Percentiles rank a stretch among this genome's conserved stretches.
Conservation (phyloP, 163 green algal genomes). For the Volvox carteri region DNA sequence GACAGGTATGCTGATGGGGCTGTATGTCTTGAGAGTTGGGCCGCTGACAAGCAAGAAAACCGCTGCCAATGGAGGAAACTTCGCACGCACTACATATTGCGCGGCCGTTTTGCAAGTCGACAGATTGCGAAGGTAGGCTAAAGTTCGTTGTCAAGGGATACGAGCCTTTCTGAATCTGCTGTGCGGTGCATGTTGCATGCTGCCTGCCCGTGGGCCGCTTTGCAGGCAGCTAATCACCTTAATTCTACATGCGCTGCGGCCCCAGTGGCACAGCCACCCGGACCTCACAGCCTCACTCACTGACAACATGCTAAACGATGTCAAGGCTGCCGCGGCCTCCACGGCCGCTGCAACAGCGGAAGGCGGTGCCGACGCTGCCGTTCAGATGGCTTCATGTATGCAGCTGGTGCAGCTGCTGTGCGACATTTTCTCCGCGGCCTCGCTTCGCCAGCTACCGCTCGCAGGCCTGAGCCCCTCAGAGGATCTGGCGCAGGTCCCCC, state of each 20-base stretch:
- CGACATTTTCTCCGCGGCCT: conserved; percentile 43
- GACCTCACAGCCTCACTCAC: conserved; percentile 33
- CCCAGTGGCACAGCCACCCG: conserved; percentile 53
- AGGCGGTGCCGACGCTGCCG: not conserved
- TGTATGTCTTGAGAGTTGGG: too few relatives aligned
- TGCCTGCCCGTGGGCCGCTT: not conserved
- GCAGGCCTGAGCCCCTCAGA: not conserved
- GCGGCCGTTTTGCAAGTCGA: too few relatives aligned
- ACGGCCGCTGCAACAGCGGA: not conserved
- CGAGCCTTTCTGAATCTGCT: too few relatives aligned
- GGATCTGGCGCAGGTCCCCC: not conserved
- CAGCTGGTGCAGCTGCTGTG: conserved; percentile 24
- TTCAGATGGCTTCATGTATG: conserved; percentile 8
- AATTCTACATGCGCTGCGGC: conserved; percentile 42
- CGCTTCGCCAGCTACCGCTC: not conserved
- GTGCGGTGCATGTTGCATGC: not conserved
- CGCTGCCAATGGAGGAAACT: too few relatives aligned
- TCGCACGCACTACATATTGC: too few relatives aligned
- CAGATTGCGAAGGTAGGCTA: too few relatives aligned
- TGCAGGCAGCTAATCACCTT: conserved; percentile 27
- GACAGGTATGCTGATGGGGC: conserved; percentile 53
- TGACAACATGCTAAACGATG: conserved; percentile 38
- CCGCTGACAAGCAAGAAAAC: too few relatives aligned
- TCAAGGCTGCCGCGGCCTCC: not conserved
- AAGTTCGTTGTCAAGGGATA: too few relatives aligned